Base-by-base conservation (phyloP, 257 asterid species). In the Forsythia viridissima region DNA sequence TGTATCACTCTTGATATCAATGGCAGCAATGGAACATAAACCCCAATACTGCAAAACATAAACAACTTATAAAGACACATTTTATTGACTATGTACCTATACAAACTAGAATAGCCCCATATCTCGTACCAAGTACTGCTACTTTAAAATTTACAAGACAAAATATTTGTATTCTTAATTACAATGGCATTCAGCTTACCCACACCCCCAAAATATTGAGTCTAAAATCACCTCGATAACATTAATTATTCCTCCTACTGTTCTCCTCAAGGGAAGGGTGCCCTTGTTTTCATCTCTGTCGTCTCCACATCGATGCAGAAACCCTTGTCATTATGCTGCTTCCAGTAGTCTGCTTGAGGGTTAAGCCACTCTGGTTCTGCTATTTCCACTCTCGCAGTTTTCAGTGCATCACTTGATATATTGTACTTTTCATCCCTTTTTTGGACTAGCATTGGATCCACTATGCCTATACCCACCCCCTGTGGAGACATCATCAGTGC, bases 401-500 rank as follows among this genome's bases (percentile, higher is more conserved):
- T 82, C 65, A 91, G 21, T 0, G 87, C 85, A 10, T 86, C 90
- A 1, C 82, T 81, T 8, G 94, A 93, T 70, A 86, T 71, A 16
- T 84, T 88, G 87, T 91, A 91, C 80, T 77, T 88, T 2, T 71
- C 84, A 36, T 93, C 90, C 80, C 98, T 88, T 55, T 71, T 87
- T 6, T 40, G 67, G 0, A 93, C 71, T 3, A 90, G 66, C 3
- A 80, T 89, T 7, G 93, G 85, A 38, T n/a, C 72, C 81, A 90
- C 90, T 85, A 71, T 66, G 12, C 90, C 98, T 75, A 63, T 7
- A 0, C 76, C 70, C 84, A 81, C 92, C 43, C 85, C 86, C 76
- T 93, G 96, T 0, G 98, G 96, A 13, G 97, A 91, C 92, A 90
- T 85, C 97, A 92, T 93, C 76, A 93, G 82, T 0, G 91, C 84